Conservation (phyloP, 495 filamentous ascomycete genomes). For the Aspergillus carlsbadensis region DNA sequence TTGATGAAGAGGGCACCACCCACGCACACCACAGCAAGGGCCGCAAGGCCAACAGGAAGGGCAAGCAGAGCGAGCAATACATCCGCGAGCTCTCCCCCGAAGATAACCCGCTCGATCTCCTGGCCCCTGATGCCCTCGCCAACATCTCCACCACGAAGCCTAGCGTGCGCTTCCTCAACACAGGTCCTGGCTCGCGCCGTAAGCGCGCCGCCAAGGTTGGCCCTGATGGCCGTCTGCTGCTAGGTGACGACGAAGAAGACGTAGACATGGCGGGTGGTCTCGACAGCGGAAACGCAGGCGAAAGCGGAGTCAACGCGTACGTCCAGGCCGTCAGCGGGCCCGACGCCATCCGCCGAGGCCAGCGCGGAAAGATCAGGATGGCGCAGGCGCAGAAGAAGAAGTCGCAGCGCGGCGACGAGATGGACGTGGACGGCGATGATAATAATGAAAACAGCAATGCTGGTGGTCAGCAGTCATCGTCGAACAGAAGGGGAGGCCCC, state of each 20-base stretch:
- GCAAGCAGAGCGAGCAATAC: conserved; percentile 64
- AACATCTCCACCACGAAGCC: conserved; percentile 93
- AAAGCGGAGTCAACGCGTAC: conserved; percentile 78
- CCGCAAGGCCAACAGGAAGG: conserved; percentile 29
- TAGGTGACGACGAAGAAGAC: conserved; percentile 59
- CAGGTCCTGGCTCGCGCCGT: conserved; percentile 38
- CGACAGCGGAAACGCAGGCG: conserved; percentile 39
- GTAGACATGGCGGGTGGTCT: conserved; percentile 62
- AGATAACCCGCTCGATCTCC: conserved; percentile 89
- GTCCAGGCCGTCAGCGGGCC: conserved; percentile 84
- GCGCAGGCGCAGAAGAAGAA: conserved; percentile 60
- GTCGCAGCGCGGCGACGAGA: conserved; percentile 55
- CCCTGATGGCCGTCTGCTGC: conserved; percentile 83
- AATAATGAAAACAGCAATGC: background rate
- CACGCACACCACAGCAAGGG: conserved; percentile 37
- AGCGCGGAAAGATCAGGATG: conserved; percentile 86
- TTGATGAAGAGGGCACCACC: conserved; percentile 42
- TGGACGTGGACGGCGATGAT: conserved; percentile 64
- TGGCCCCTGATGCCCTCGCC: conserved; percentile 82
- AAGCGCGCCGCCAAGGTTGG: conserved; percentile 67
- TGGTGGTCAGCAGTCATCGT: conserved; percentile 19
- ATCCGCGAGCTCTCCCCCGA: conserved; percentile 80
- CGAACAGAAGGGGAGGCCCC: conserved; percentile 7
- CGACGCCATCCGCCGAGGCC: conserved; percentile 77
- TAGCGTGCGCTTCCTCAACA: conserved; percentile 49